Percentiles rank a stretch among this genome's conserved stretches.
phyloP scores from a whole-genome alignment of 1,284 basidiomycete species.

The Gastroboletus turbinatus region DNA sequence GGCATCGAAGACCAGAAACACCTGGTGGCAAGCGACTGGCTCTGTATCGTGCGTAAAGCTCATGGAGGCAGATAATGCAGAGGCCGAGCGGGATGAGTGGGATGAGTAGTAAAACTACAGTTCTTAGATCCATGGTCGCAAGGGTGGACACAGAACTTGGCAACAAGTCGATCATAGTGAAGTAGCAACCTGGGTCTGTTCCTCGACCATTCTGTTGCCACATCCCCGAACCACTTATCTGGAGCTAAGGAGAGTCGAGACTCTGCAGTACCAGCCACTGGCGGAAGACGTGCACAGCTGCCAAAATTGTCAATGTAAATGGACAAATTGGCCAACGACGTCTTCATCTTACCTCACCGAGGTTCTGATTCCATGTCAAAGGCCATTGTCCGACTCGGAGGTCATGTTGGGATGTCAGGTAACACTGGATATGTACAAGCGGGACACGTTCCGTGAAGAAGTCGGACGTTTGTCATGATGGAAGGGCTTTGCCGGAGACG shows the following conservation, averaged over 20 bases:
- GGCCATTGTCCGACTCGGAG: no score
- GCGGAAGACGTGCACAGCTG: not conserved
- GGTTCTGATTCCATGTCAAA: not conserved
- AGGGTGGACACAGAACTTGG: not conserved
- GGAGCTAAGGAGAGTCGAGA: no score
- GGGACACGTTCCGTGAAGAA: not conserved
- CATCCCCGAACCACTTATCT: not conserved
- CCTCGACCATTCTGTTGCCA: not conserved
- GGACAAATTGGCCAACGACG: not conserved
- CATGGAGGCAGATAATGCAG: constrained; percentile 5
- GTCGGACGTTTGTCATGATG: no score
- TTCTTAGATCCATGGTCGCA: not conserved
- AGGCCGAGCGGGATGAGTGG: not conserved
- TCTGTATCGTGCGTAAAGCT: constrained; percentile 2
- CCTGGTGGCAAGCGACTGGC: constrained; percentile 18
- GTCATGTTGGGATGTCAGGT: no score
- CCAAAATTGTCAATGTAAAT: no score
- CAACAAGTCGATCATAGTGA: not conserved
- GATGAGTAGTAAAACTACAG: not conserved
- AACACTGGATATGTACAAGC: not conserved
- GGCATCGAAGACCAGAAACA: constrained; percentile 12
- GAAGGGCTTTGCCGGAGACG: no score
- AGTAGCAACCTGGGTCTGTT: not conserved
- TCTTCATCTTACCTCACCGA: not conserved
- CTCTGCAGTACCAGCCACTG: no score